Conservation (phyloP, 805 yeast species). For the Metschnikowia reukaufii region DNA sequence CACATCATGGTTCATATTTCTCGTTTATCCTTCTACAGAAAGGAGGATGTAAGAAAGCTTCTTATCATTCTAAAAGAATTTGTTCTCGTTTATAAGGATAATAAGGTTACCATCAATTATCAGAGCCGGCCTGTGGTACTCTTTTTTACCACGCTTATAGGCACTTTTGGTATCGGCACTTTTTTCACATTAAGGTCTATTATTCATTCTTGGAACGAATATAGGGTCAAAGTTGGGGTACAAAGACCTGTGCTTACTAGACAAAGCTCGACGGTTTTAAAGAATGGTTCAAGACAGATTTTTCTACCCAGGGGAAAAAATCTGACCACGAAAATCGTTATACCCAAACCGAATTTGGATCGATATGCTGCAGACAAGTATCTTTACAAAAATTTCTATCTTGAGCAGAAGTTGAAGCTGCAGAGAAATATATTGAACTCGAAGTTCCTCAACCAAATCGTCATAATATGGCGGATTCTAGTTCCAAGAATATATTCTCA, state of each 20-base stretch:
- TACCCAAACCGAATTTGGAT: conserved; percentile 50
- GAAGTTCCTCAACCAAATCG: conserved; percentile 67
- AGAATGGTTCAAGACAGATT: conserved; percentile 48
- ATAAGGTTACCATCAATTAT: conserved; percentile 39
- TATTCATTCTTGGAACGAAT: conserved; percentile 32
- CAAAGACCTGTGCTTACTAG: conserved; percentile 40
- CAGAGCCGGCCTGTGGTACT: conserved; percentile 43
- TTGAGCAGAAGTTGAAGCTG: conserved; percentile 31
- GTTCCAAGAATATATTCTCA: conserved; percentile 73
- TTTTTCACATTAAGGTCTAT: conserved; percentile 32
- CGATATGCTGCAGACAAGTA: conserved; percentile 57
- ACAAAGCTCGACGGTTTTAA: conserved; percentile 43
- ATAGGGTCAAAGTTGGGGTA: conserved; percentile 23
- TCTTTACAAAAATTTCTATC: conserved; percentile 47
- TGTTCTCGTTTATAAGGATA: conserved; percentile 35
- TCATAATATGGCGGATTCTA: conserved; percentile 75
- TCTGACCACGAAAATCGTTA: conserved; percentile 39
- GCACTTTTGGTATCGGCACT: conserved; percentile 43
- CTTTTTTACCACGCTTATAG: conserved; percentile 39
- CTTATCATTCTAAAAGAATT: conserved; percentile 37
- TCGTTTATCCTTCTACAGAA: conserved; percentile 31
- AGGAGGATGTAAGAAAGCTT: conserved; percentile 35
- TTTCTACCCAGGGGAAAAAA: conserved; percentile 47
- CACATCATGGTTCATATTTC: conserved; percentile 36
- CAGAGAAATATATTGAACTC: conserved; percentile 48